Evolutionary conservation across 2,329 filamentous ascomycete genomes (phyloP).

Genomic region (Orbilia oligospora): DNA sequence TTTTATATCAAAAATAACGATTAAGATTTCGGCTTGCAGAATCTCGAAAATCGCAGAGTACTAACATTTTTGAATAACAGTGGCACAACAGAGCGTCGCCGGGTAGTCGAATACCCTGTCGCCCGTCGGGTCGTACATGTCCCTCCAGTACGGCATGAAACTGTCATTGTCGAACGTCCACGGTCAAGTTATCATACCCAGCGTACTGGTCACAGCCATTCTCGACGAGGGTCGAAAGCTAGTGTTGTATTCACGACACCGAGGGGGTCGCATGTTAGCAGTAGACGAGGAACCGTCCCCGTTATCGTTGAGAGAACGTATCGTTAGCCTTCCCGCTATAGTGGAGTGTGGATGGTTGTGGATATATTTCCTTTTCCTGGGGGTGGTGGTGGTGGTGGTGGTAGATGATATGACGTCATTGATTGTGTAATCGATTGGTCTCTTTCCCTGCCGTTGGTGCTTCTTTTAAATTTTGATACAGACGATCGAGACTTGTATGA

Average conservation of each 20-base stretch:
- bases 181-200: conserved; percentile 50
- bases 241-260: conserved; percentile 51
- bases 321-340: conserved; percentile 21
- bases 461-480: neutral
- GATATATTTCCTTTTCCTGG: neutral
- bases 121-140: conserved; percentile 45
- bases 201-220: conserved; percentile 33
- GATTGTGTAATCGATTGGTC: neutral
- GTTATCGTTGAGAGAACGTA: conserved; percentile 57
- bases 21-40: neutral
- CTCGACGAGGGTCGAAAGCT: conserved; percentile 39
- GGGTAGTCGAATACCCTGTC: conserved; percentile 46
- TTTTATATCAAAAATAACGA: neutral
- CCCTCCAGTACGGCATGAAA: conserved; percentile 44
- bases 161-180: conserved; percentile 54
- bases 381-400: conserved; percentile 7
- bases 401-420: conserved; percentile 45
- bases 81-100: conserved; percentile 37
- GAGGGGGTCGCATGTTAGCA: conserved; percentile 47
- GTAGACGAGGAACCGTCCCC: conserved; percentile 31
- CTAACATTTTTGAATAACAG: conserved; percentile 15
- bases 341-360: neutral
- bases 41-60: neutral
- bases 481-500: neutral
- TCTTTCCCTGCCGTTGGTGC: conserved; percentile 5